phyloP scores from a whole-genome alignment of 768 basidiomycete genomes.

The Suillus variegatus region DNA sequence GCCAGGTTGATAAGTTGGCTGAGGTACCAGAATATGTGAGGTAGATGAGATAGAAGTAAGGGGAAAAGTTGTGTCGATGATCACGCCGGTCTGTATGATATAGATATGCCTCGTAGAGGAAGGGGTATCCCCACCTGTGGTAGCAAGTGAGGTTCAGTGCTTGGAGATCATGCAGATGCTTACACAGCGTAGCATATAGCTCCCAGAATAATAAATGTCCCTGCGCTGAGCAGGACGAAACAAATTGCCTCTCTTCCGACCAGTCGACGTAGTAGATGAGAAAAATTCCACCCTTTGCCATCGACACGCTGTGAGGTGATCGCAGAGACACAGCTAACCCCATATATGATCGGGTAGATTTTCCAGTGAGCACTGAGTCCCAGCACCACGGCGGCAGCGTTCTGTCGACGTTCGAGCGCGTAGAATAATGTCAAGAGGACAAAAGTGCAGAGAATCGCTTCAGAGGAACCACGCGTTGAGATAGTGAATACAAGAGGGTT shows the following conservation, averaged over 20 bases:
- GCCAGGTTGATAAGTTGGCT: conserved; percentile 35
- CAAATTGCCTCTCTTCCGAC: conserved; percentile 54
- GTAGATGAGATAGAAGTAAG: conserved; percentile 95
- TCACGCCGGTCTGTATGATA: conserved; percentile 92
- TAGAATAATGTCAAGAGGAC: conserved; percentile 71
- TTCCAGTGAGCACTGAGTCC: conserved; percentile 95
- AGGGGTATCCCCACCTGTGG: conserved; percentile 90
- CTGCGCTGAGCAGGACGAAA: conserved; percentile 70
- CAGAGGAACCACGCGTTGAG: conserved; percentile 95
- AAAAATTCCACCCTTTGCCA: conserved; percentile 21
- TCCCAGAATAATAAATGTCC: conserved; percentile 66
- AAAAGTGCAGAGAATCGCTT: conserved; percentile 79
- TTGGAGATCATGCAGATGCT: conserved; percentile 32
- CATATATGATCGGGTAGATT: conserved; percentile 94
- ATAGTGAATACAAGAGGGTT: conserved; percentile 96
- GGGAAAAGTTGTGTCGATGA: conserved; percentile 98
- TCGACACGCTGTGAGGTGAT: conserved; percentile 25
- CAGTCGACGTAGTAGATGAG: conserved; percentile 40
- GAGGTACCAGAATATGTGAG: conserved; percentile 66
- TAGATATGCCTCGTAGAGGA: conserved; percentile 88
- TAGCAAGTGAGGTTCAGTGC: conserved; percentile 2
- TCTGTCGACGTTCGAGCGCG: conserved; percentile 60
- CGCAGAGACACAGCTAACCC: conserved; percentile 60
- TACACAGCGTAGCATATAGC: conserved; percentile 73
- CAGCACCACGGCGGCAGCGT: conserved; percentile 66